Evolutionary conservation across 345 rosid species (phyloP).

Genomic region (Salix viminalis): DNA sequence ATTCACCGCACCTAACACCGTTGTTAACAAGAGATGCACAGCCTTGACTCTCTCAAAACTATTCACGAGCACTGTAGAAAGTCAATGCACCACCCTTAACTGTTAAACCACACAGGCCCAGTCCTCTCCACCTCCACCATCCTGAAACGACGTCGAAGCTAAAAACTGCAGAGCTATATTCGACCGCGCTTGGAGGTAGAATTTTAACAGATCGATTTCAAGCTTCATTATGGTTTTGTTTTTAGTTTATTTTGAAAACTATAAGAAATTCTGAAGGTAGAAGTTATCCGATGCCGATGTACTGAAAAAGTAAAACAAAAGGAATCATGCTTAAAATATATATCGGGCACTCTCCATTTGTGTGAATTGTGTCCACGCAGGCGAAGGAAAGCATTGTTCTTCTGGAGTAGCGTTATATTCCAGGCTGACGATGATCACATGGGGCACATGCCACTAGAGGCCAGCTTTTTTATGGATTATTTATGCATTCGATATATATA

Average conservation of each 20-base stretch:
- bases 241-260: background rate
- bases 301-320: background rate
- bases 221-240: background rate
- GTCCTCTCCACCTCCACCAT: background rate
- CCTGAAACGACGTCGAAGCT: background rate
- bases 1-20: background rate
- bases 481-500: background rate
- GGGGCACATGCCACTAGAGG: conserved; percentile 10
- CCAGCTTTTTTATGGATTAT: background rate
- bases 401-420: background rate
- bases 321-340: background rate
- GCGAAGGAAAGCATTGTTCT: background rate
- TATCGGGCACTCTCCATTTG: background rate
- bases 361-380: background rate
- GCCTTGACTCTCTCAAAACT: background rate
- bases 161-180: background rate
- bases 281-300: background rate
- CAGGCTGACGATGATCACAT: background rate
- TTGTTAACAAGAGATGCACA: background rate
- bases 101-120: background rate
- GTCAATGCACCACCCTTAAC: background rate
- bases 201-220: background rate
- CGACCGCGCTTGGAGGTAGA: background rate
- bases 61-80: background rate
- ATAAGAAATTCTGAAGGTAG: background rate